Base-by-base conservation (phyloP, 1,284 basidiomycete species). In the Afroboletus lepidellus region DNA sequence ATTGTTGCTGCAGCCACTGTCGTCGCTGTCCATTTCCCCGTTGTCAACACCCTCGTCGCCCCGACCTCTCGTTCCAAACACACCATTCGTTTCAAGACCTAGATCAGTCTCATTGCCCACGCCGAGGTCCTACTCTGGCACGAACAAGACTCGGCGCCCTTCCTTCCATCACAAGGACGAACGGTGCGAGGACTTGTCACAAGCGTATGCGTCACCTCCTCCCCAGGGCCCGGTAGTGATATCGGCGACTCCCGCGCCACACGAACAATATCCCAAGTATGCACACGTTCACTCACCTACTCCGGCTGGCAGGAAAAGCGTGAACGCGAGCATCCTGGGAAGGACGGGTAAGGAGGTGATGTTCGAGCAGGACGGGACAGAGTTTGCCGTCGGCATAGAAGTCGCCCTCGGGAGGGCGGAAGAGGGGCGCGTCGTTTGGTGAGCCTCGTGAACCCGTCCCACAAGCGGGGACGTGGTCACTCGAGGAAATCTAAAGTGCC, bases 331-430 rank as follows among this genome's bases (percentile, higher is more conserved):
- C 8, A 50, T 62, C 8, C 42, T 63, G 33, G 49, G 50, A 30
- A 54, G 51, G 43, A 41, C 54, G 8, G 44, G 55, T 11, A 65
- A 53, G 25, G 63, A 65, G 24, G 47, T 67, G 27, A 46, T 63
- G 8, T 67, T 67, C 45, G 60, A 69, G 46, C 67, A 65, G 34
- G 59, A 37, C 8, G 67, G 66, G 3, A 61, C 66, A 27, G 66
- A 64, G 41, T 70, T 62, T 23, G 56, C 61, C 0, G 54, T 69
- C 18, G 69, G 67, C 11, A 53, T 71, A 29, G 69, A 67, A 41
- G 63, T 67, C 9, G 66, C 67, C 23, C 57, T 67, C 20, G 69
- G 69, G 50, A 62, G 69, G 41, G 67, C 69, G 15, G 65, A 71
- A 32, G 65, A 67, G 37, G 69, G 65, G 5, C 63, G 60, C 2